phyloP scores from a whole-genome alignment of 2,329 filamentous ascomycete species.

The Massarina eburnea region DNA sequence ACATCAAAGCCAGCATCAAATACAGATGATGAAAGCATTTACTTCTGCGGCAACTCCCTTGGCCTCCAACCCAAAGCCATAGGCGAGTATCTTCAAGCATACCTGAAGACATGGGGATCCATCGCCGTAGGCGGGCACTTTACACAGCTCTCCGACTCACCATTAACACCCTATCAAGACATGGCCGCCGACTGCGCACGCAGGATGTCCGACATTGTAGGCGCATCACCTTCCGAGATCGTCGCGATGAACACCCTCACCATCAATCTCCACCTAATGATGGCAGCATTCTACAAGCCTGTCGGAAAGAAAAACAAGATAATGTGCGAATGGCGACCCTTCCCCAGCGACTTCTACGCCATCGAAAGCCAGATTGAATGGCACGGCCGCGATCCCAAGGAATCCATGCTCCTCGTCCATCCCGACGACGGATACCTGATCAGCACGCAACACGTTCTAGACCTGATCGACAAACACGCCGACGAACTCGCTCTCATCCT shows the following conservation, averaged over 20 bases:
- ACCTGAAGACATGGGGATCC: constrained; percentile 79
- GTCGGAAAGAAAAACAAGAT: constrained; percentile 69
- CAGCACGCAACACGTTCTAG: constrained; percentile 68
- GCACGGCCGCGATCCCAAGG: constrained; percentile 63
- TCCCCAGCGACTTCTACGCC: constrained; percentile 85
- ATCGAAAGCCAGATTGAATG: constrained; percentile 81
- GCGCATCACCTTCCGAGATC: constrained; percentile 70
- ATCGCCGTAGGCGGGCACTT: constrained; percentile 87
- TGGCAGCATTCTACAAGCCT: constrained; percentile 81
- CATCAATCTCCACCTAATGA: constrained; percentile 77
- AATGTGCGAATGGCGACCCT: constrained; percentile 83
- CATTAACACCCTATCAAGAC: constrained; percentile 74
- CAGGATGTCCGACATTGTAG: constrained; percentile 72
- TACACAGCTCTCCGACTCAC: constrained; percentile 64
- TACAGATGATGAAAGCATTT: constrained; percentile 59
- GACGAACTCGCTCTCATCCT: constrained; percentile 72
- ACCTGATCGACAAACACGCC: constrained; percentile 72
- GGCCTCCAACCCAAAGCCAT: constrained; percentile 77
- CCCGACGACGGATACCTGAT: constrained; percentile 66
- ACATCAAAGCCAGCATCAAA: constrained; percentile 30
- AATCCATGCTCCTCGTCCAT: constrained; percentile 68
- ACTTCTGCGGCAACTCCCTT: constrained; percentile 88
- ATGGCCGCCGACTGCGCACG: constrained; percentile 72
- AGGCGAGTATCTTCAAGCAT: constrained; percentile 66
- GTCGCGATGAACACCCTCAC: constrained; percentile 88